Base-by-base conservation (phyloP, 2,329 filamentous ascomycete genomes). In the Xylaria sp. region DNA sequence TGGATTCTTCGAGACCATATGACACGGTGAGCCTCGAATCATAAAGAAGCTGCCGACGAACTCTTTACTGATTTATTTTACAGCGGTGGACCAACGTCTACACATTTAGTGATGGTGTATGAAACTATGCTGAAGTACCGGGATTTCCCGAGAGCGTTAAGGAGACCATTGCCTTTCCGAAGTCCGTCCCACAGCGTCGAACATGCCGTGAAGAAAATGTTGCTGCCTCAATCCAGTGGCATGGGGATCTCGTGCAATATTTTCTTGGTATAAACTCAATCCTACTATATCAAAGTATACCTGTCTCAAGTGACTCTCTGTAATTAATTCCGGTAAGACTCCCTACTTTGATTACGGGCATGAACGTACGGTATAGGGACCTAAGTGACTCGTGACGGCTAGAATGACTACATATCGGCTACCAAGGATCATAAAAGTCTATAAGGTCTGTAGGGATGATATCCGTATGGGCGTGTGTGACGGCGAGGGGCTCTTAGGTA, bases 1-100 rank as follows among this genome's bases (percentile, higher is more conserved):
- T 82, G 7, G 73, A 84, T 57, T 72, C 74, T 4, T 77, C 75
- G 6, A 75, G 74, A 51, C 76, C 75, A 1, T 83, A 78, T 71
- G 81, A 83, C 57, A 76, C 68, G 57, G 75, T 76, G 59, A 64
- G 71, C 55, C 22, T 7, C 39, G 48, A 20, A 7, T 0, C 40
- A 37, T 39, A 39, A 38, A n/a, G n/a, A n/a, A n/a, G 9, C 19
- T 9, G 11, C 8, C 11, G 20, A 6, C 13, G 17, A 37, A 21
- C 18, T 38, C 21, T 16, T 38, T 48, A 22, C 48, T 55, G 17
- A 54, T 29, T 8, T 9, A 43, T 16, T 21, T 20, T 17, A 7
- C 41, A 68, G 66, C 63, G 74, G 49, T 77, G 74, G 74, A 73
- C 67, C 59, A 76, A 73, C 37, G 60, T 70, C 29, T 75, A 74